Conservation (phyloP, 2,329 filamentous ascomycete species). For the Ophiosphaerella korrae region DNA sequence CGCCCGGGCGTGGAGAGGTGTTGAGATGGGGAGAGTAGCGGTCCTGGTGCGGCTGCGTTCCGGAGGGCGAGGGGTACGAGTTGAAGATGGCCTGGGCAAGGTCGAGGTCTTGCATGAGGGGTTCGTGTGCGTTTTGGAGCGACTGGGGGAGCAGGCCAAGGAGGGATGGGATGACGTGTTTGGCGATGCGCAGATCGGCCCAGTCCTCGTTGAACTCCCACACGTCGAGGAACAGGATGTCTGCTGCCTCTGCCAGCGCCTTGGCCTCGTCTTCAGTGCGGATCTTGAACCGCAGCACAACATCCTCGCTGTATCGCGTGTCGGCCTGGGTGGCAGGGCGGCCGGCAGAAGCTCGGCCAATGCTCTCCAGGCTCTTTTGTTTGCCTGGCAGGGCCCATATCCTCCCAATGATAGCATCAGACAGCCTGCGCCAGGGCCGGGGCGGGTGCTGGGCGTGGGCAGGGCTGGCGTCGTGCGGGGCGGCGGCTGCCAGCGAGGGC, state of each 20-base stretch:
- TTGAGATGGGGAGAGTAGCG: constrained; percentile 36
- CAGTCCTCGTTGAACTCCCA: constrained; percentile 84
- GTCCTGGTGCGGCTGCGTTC: constrained; percentile 31
- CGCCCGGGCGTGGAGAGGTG: constrained; percentile 36
- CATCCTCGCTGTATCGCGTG: constrained; percentile 72
- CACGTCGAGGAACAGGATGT: constrained; percentile 81
- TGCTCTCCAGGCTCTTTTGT: constrained; percentile 15
- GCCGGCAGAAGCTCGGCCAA: background rate
- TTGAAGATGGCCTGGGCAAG: constrained; percentile 77
- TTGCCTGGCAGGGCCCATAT: constrained; percentile 37
- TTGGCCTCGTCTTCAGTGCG: constrained; percentile 69
- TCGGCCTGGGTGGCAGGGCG: constrained; percentile 28
- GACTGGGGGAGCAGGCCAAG: constrained; percentile 77
- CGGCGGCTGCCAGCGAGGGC: constrained; percentile 34
- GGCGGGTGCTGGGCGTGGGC: constrained; percentile 19
- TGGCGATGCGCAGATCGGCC: constrained; percentile 81
- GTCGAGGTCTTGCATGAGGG: constrained; percentile 73
- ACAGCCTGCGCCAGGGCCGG: constrained; percentile 45
- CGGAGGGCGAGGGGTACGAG: constrained; percentile 66
- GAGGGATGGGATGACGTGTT: constrained; percentile 77
- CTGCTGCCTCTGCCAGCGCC: constrained; percentile 73
- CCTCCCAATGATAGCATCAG: constrained; percentile 41
- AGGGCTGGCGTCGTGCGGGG: constrained; percentile 26
- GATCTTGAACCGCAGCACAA: constrained; percentile 90
- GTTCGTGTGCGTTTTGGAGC: constrained; percentile 71